Base-by-base conservation (phyloP, 1,139 yeast genomes). In the Candida gigantensis region DNA sequence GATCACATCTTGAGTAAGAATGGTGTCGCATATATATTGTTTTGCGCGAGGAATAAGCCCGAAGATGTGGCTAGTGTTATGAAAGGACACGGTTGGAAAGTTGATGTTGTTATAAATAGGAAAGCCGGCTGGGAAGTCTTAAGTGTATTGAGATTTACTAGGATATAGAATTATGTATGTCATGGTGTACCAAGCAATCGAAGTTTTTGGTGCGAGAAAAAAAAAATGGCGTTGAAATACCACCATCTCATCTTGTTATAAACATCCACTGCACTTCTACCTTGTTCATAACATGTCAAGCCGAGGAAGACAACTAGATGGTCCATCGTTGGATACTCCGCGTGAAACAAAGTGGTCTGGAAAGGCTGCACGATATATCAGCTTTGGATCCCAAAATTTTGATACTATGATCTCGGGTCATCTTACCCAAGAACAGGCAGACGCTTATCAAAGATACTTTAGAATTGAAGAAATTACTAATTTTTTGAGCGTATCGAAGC, bases 61-160 rank as follows among this genome's bases (percentile, higher is more conserved):
- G 77, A 74, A 5, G 43, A 55, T 4, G 86, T 89, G 1, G 72
- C 73, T 0, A 47, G 54, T 9, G 32, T 35, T 5, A 81, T 88
- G 83, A 42, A 50, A 18, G 32, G 40, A 1, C 47, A 58, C 25
- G 81, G 82, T 0, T 87, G 95, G 94, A 39, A 39, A 0, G 79
- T 75, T 0, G 65, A 66, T 5, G 47, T 60, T 15, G 65, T 85
- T 2, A 70, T 79, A 6, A 68, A 72, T 36, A 68, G 96, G 38
- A 86, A 85, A 51, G 96, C 97, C 0, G 97, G 97, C 0, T 88
- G 97, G 96, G 98, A 92, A 58, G 92, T 85, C n/a, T 65, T 92
- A 25, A 77, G 87, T 42, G 83, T 92, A 10, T 72, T 81, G 54
- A 68, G 74, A 43, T 81, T 83, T 40, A 38, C 40, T 37, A 51